Evolutionary conservation across 768 basidiomycete genomes (phyloP).

Genomic region (Cubamyces sp.): DNA sequence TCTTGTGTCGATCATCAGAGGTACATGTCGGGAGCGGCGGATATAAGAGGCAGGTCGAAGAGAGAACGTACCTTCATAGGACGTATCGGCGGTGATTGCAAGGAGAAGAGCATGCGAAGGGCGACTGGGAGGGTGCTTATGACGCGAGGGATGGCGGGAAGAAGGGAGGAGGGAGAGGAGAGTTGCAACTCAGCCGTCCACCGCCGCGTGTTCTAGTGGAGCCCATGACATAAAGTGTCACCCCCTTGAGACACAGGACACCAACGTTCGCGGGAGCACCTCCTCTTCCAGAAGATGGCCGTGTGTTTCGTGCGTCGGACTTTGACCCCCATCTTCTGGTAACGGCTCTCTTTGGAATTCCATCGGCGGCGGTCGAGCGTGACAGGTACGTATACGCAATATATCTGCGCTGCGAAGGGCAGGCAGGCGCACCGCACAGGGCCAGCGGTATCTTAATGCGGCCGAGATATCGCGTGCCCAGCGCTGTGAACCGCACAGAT

Average conservation of each 20-base stretch:
- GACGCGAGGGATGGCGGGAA: background rate
- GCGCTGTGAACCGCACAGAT: background rate
- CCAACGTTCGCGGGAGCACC: conserved; percentile 24
- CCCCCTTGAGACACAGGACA: background rate
- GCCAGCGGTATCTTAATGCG: no score
- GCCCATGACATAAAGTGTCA: conserved; percentile 21
- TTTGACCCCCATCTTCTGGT: background rate
- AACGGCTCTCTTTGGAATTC: background rate
- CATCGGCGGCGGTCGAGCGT: background rate
- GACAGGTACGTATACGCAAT: background rate
- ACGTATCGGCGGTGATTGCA: conserved; percentile 1
- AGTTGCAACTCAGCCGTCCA: conserved; percentile 12
- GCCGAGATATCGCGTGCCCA: no score
- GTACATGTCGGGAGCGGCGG: no score
- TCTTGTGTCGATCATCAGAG: no score
- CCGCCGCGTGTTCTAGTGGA: background rate
- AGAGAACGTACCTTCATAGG: background rate
- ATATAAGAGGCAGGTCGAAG: background rate
- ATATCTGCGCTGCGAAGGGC: background rate
- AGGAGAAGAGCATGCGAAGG: background rate
- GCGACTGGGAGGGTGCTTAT: background rate
- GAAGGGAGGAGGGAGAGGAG: background rate
- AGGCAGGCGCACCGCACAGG: no score
- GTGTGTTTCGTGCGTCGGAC: conserved; percentile 1
- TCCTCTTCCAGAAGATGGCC: background rate